phyloP scores from a whole-genome alignment of 148 eudicot genomes.

The Amaranthus palmeri region DNA sequence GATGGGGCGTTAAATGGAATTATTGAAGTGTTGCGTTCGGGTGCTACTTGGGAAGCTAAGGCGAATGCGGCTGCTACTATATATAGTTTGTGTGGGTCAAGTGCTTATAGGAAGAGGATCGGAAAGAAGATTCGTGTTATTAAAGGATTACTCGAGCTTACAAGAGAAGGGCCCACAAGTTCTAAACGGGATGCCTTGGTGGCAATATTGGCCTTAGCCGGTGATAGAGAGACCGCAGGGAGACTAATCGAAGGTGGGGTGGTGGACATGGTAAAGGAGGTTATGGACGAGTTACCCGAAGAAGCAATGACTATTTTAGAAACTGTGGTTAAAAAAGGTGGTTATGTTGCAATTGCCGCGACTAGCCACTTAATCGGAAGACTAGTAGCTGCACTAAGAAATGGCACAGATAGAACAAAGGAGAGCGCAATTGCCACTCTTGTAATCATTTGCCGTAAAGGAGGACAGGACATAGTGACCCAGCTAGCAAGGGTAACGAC shows the following conservation, averaged over 20 bases:
- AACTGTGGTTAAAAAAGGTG: constrained; percentile 74
- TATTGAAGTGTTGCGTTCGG: constrained; percentile 62
- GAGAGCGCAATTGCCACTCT: constrained; percentile 78
- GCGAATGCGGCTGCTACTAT: constrained; percentile 89
- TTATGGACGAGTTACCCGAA: constrained; percentile 54
- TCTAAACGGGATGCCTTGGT: constrained; percentile 73
- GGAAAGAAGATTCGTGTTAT: constrained; percentile 70
- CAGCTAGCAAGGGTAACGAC: constrained; percentile 55
- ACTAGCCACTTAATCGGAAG: constrained; percentile 39
- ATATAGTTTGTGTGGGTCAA: constrained; percentile 61
- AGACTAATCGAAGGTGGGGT: constrained; percentile 63
- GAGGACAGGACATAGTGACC: constrained; percentile 69
- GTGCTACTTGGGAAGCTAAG: constrained; percentile 90
- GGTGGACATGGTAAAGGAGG: constrained; percentile 42
- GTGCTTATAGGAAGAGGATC: constrained; percentile 45
- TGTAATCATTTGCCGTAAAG: constrained; percentile 69
- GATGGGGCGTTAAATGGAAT: constrained; percentile 73
- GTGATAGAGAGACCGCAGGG: constrained; percentile 68
- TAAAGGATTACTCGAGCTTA: constrained; percentile 66
- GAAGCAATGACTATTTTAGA: constrained; percentile 63
- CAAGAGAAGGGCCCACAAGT: constrained; percentile 47
- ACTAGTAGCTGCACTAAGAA: constrained; percentile 45
- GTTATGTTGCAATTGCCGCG: constrained; percentile 55
- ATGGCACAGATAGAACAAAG: constrained; percentile 57
- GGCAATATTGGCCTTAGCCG: constrained; percentile 67